Conservation (phyloP, 2,329 filamentous ascomycete species). For the Helotiales sp. region DNA sequence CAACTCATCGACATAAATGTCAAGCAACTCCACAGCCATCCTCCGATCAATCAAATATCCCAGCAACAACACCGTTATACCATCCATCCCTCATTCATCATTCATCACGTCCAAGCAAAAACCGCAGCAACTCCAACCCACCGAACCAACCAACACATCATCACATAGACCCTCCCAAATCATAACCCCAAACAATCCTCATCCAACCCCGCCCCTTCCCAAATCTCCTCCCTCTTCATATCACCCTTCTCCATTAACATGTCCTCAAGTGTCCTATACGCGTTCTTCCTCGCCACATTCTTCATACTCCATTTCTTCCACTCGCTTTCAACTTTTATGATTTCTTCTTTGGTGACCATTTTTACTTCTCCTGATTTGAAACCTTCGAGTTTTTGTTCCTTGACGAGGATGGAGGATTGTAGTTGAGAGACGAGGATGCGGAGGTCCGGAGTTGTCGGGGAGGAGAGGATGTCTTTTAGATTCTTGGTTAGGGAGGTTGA, state of each 20-base stretch:
- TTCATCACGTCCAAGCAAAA: too few species aligned
- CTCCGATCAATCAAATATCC: too few species aligned
- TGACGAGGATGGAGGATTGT: not conserved
- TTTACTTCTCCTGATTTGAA: slow-evolving; percentile 41
- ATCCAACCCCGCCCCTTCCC: slow-evolving; percentile 39
- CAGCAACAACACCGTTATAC: too few species aligned
- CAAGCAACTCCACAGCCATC: too few species aligned
- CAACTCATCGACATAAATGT: too few species aligned
- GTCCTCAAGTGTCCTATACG: slow-evolving; percentile 36
- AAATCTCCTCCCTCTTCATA: slow-evolving; percentile 48
- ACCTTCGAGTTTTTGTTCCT: slow-evolving; percentile 41
- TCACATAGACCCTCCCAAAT: too few species aligned
- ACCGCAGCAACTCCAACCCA: too few species aligned
- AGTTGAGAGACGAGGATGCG: not conserved
- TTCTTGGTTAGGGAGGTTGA: slow-evolving; percentile 47
- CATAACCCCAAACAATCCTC: slow-evolving; percentile 13
- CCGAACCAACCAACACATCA: too few species aligned
- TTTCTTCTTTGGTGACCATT: slow-evolving; percentile 49
- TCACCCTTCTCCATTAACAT: slow-evolving; percentile 43
- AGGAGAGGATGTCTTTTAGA: slow-evolving; percentile 40
- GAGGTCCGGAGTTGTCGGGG: slow-evolving; percentile 52
- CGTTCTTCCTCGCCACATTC: slow-evolving; percentile 32
- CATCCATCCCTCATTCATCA: too few species aligned
- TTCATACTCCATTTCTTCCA: slow-evolving; percentile 45
- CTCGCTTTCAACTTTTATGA: slow-evolving; percentile 44